Base-by-base conservation (phyloP, 2,329 filamentous ascomycete genomes). In the Lachnellula cervina region DNA sequence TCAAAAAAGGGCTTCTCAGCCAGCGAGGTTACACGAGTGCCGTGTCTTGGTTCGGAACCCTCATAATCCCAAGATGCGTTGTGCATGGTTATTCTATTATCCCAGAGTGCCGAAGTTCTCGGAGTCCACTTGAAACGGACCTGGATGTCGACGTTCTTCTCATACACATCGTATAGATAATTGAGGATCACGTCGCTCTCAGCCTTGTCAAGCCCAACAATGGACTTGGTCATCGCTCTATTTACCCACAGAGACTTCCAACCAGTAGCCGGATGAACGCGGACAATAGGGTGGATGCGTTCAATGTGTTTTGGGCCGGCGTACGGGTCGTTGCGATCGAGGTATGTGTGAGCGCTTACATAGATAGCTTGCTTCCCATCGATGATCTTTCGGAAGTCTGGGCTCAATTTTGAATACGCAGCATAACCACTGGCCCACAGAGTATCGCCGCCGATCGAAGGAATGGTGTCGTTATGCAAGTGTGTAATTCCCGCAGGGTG, bases 171-270 rank as follows among this genome's bases (percentile, higher is more conserved):
- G 59, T 76, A 88, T 35, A 90, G 69, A 57, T 89, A 88, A 28
- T 78, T 77, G 9, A 90, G 72, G 14, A 90, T 84, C 0, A 82
- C 61, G 62, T 89, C 86, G 55, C 84, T 88, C 70, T 90, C 87
- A 0, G 77, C 82, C 57, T 80, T 81, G 62, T 90, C 86, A 0
- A 90, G 69, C 0, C 86, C 87, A 0, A 89, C 81, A 48, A 90
- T 89, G 0, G 80, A 76, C 5, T 79, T 77, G 0, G 86, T 89
- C 79, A 89, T 85, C 2, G 82, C 75, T 3, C 86, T 78, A 67
- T 90, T 90, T 0, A 90, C 87, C 76, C 79, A 90, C 0, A 90
- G 75, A 0, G 84, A 77, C 69, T 89, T 90, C 87, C 87, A 89
- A 0, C 86, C 87, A 0, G 87, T 90, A 0, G 82, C 86, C 0